These are phyloP conservation scores for Neurospora sp. DNA, from an alignment of 495 filamentous ascomycete species.

Conservation along the genomic window DNA sequence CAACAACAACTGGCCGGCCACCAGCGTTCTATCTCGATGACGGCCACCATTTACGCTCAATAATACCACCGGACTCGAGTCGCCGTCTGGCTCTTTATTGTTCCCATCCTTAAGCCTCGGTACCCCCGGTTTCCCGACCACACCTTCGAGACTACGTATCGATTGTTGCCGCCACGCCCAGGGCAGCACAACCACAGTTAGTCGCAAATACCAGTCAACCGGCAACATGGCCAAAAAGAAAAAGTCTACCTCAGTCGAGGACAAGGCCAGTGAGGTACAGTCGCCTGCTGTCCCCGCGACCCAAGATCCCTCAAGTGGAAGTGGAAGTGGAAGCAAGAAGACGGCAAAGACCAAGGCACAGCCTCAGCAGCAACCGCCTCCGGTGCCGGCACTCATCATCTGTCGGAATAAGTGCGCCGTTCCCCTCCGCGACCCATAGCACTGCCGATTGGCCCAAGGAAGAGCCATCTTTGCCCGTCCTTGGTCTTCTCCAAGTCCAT, in stretches of 20 bases:
- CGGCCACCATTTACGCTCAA: not conserved
- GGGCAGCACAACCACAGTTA: not conserved
- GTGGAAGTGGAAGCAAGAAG: too few relatives aligned
- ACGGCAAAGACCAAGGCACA: constrained; percentile 5
- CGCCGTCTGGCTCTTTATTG: not conserved
- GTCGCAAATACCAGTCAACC: not conserved
- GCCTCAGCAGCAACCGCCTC: not conserved
- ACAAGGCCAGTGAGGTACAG: not conserved
- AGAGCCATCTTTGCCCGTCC: not conserved
- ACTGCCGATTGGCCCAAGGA: not conserved
- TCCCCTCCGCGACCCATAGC: not conserved
- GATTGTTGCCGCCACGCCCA: too few relatives aligned
- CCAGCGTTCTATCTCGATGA: not conserved
- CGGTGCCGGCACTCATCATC: constrained; percentile 9
- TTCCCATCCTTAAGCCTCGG: not conserved
- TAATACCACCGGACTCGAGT: not conserved
- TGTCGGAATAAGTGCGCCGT: constrained; percentile 11
- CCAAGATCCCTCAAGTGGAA: not conserved
- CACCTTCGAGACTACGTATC: not conserved
- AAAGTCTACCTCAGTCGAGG: constrained; percentile 1
- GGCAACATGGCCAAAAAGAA: constrained; percentile 12
- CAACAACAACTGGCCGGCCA: not conserved
- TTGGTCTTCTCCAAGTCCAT: not conserved
- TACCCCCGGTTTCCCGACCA: not conserved
- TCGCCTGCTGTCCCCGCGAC: not conserved